These are phyloP conservation scores for Urochloa ruziziensis DNA, from an alignment of 176 grass and related monocot species.

Conservation along the genomic window DNA sequence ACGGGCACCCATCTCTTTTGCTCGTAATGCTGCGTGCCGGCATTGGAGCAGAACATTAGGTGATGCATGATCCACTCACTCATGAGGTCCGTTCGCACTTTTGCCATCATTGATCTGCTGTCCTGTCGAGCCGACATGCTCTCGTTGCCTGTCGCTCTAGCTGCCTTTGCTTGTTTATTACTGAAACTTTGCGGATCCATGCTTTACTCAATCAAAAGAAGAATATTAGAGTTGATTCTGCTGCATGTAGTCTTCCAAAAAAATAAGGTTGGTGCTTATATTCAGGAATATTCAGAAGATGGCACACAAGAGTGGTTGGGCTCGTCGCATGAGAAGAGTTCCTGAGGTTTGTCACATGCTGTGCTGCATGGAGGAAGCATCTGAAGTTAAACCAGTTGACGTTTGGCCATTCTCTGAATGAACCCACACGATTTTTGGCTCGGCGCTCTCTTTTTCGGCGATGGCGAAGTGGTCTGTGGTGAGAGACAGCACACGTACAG, in stretches of 20 bases:
- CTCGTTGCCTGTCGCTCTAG: background rate
- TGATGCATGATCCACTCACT: background rate
- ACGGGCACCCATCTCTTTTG: background rate
- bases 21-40: background rate
- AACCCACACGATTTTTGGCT: background rate
- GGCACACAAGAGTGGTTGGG: background rate
- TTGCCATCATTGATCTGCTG: background rate
- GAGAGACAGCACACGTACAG: background rate
- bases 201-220: background rate
- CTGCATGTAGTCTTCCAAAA: background rate
- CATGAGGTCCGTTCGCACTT: background rate
- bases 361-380: background rate
- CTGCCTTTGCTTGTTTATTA: background rate
- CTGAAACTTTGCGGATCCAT: background rate
- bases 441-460: background rate
- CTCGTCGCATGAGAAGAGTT: too few species aligned
- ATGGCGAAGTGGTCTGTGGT: background rate
- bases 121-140: background rate
- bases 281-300: background rate
- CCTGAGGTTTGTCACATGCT: background rate
- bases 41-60: constrained; percentile 11
- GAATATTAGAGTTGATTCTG: background rate
- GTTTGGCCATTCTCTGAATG: background rate
- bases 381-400: background rate
- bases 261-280: background rate